A percentile compares a stretch with the other conserved stretches of the same genome.
Conservation (phyloP, 371 early-diverging fungal species). For the Rhizomucor miehei region DNA sequence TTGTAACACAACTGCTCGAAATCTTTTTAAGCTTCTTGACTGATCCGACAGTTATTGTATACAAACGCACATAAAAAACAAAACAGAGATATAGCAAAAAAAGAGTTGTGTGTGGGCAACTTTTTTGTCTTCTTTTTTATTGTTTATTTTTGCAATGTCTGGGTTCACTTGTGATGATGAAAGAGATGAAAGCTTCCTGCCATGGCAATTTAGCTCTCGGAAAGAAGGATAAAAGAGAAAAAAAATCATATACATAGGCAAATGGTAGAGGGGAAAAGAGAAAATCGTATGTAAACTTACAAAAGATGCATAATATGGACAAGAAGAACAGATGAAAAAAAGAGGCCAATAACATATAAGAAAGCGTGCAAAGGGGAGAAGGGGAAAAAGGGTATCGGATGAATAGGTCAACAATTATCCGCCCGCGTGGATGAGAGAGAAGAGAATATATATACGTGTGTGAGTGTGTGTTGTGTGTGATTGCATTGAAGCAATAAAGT, state of each 20-base stretch:
- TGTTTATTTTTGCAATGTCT: too few species aligned
- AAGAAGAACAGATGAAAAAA: slow-evolving; percentile 2
- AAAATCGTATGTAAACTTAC: slow-evolving; percentile 13
- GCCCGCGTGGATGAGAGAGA: neutral
- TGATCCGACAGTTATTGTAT: too few species aligned
- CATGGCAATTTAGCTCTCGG: neutral
- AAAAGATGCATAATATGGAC: slow-evolving; percentile 7
- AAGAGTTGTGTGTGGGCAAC: neutral
- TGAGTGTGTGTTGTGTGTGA: neutral
- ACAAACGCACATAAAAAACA: neutral
- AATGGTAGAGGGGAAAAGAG: slow-evolving; percentile 1
- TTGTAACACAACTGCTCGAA: too few species aligned
- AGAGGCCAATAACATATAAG: slow-evolving; percentile 14
- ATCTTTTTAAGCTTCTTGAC: too few species aligned
- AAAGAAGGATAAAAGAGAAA: neutral
- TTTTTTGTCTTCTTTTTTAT: too few species aligned
- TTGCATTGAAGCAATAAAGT: slow-evolving; percentile 1
- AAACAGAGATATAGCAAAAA: neutral
- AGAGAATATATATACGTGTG: slow-evolving; percentile 1
- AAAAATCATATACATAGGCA: slow-evolving; percentile 9
- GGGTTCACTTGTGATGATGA: neutral
- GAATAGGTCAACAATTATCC: too few species aligned
- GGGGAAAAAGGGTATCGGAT: slow-evolving; percentile 1
- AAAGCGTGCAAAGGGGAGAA: slow-evolving; percentile 7
- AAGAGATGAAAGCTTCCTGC: neutral